Evolutionary conservation across 352 stramenopile species (phyloP), one percentile per base, ranked within the genome.

Genomic region (Phytophthora capsici): DNA sequence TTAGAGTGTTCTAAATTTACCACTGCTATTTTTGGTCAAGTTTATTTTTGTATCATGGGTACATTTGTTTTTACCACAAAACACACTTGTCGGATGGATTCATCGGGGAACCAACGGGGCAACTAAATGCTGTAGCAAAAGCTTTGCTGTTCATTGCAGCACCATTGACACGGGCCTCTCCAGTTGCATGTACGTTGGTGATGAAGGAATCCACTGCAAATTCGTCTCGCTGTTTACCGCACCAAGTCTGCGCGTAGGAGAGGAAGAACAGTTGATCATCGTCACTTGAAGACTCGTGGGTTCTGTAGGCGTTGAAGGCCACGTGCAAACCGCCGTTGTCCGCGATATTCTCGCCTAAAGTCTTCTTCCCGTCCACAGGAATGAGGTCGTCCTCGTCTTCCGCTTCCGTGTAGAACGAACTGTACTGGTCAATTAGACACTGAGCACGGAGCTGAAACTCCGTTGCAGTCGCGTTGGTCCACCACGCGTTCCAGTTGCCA

Each of bases 401-500:
- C 2, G 71, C 60, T 38, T 59, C 54, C 6, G 78, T 80, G 2
- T 60, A 61, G 37, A 88, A 85, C 0, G 41, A 38, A 26, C 56
- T 76, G 71, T 91, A 91, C 64, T 91, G 72, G 23, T 83, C 69
- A 17, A 67, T 63, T 16, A 91, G 71, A 43, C 84, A 93, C 54
- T 74, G 46, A 1, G 84, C 82, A 13, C 84, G 81, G 13, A 46
- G 37, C 22, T 89, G 52, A 54, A 94, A 98, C 47, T 91, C 82
- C 14, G 66, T 60, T 23, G 52, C 73, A 10, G 96, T 96, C 25
- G 75, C 70, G 22, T 80, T 32, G 3, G 85, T 96, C 94, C 95
- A 98, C 93, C 95, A 98, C 65, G 93, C 78, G 10, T 90, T 78
- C 71, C 96, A 84, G 50, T 96, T 97, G n/a, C 95, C 95, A 34